phyloP scores from a whole-genome alignment of 345 rosid species.

The Populus pruinosa region DNA sequence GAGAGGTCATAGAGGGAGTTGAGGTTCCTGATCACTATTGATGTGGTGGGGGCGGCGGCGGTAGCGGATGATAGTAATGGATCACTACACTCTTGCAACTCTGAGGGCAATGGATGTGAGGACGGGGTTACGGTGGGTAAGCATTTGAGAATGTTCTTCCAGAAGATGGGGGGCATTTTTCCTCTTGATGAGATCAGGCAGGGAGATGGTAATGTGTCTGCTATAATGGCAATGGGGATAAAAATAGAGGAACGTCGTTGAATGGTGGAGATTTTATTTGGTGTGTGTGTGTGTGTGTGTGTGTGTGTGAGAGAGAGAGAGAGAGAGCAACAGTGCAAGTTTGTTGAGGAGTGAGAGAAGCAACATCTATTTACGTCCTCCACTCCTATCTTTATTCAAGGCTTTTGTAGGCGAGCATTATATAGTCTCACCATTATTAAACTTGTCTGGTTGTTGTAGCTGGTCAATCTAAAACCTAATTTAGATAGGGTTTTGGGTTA shows the following conservation, averaged over 20 bases:
- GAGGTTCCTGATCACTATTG: constrained; percentile 32
- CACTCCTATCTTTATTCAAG: neutral
- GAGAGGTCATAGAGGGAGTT: constrained; percentile 39
- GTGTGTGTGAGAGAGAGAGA: too few species aligned
- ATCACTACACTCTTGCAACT: constrained; percentile 16
- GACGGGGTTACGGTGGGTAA: constrained; percentile 27
- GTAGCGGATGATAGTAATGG: neutral
- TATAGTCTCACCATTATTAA: neutral
- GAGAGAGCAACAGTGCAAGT: neutral
- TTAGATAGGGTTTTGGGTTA: too few species aligned
- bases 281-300: too few species aligned
- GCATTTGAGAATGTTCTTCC: constrained; percentile 63
- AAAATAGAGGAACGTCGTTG: neutral
- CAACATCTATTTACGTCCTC: neutral
- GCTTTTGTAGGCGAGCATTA: neutral
- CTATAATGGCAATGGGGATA: neutral
- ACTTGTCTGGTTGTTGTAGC: too few species aligned
- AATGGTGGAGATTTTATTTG: constrained; percentile 12
- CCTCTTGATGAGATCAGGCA: neutral
- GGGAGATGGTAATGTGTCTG: neutral
- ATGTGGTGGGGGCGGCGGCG: neutral
- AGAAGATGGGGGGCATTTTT: constrained; percentile 55
- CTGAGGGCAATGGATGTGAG: constrained; percentile 25
- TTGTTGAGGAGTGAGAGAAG: neutral
- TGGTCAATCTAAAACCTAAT: too few species aligned